Evolutionary conservation across 2,329 filamentous ascomycete species (phyloP), one percentile per base, ranked within the genome.

Genomic region (Alternaria sp.): DNA sequence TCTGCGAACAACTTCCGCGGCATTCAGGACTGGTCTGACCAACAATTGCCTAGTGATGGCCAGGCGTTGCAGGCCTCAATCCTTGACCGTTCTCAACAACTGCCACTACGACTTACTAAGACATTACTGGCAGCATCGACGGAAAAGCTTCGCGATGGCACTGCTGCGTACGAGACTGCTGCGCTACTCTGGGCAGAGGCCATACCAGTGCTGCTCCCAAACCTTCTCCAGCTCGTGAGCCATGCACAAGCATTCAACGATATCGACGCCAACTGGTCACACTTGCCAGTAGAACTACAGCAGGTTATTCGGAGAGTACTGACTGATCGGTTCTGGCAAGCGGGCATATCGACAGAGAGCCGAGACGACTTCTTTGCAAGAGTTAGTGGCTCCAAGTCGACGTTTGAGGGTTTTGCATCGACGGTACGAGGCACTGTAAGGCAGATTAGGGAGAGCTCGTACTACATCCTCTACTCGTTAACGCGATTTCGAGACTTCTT

Each of bases 281-380:
- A 90, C 30, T 82, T 97, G 15, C 90, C 94, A 2, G 78, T 84
- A 11, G 93, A 96, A 45, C 90, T 96, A 84, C 90, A 90, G 62
- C 83, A 86, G 6, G 88, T 97, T 56, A 92, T 98, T 43, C 87
- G 89, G 46, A 88, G 92, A 21, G 93, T 98, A 20, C 83, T 99
- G 21, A 97, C 94, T 14, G 96, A 99, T 80, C 88, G 96, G 23
- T 99, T 99, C 79, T 99, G 96, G 96, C 96, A 99, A 83, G 93
- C 94, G 7, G 96, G 96, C 10, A 99, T 99, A 55, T 98, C 96
- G 0, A 92, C 91, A 65, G 96, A 97, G 25, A 98, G 93, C 72
- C 94, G 96, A 78, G 96, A 98, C 66, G 95, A 98, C 62, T 99
- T 99, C 78, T 98, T 97, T 79, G 92, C 93, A 30, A 89, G 93